phyloP scores from a whole-genome alignment of 192 early-diverging fungal species.

The Umbelopsis ramanniana region DNA sequence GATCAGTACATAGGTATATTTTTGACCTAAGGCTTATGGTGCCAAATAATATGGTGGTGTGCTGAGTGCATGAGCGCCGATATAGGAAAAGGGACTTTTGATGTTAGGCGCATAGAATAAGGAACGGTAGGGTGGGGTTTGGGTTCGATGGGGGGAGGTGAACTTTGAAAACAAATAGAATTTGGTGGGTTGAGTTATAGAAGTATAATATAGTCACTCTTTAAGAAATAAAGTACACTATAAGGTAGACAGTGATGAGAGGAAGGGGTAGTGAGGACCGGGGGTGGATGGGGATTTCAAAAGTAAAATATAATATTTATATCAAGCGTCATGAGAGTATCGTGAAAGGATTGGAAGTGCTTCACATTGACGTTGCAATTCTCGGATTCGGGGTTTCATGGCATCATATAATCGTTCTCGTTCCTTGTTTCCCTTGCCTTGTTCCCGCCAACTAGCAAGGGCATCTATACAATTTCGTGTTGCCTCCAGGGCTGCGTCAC shows the following conservation, averaged over 20 bases:
- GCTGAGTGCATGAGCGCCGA: background rate
- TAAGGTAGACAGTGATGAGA: background rate
- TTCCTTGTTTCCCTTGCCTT: conserved; percentile 3
- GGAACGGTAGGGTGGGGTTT: background rate
- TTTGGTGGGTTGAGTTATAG: background rate
- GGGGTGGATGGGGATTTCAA: background rate
- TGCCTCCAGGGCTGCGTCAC: conserved; percentile 22
- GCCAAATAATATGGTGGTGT: too few relatives aligned
- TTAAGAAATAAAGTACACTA: background rate
- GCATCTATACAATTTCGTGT: conserved; percentile 18
- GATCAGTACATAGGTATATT: too few relatives aligned
- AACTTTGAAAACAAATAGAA: background rate
- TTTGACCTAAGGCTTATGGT: too few relatives aligned
- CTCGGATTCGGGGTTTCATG: conserved; percentile 7
- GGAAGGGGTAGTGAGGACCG: too few relatives aligned
- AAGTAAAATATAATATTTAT: too few relatives aligned
- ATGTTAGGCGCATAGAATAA: background rate
- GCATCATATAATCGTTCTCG: conserved; percentile 1
- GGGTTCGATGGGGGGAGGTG: too few relatives aligned
- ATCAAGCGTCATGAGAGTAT: background rate
- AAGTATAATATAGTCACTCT: background rate
- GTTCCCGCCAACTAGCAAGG: conserved; percentile 18
- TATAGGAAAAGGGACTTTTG: background rate
- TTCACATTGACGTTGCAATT: conserved; percentile 14
- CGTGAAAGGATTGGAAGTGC: conserved; percentile 5